Base-by-base conservation (phyloP, 2,329 filamentous ascomycete species). In the Paraphaeosphaeria minitans region DNA sequence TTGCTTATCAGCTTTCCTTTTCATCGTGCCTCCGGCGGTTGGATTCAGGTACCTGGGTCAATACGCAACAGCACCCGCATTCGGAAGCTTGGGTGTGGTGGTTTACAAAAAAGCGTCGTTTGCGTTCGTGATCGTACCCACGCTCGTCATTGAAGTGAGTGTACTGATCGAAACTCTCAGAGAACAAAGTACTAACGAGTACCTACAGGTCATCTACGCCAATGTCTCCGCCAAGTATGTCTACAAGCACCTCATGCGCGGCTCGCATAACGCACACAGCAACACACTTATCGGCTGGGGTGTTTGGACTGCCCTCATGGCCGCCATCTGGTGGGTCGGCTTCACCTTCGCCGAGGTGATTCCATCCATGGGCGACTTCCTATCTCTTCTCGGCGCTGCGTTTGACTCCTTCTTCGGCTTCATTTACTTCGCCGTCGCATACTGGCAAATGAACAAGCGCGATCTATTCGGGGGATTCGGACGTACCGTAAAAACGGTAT, bases 361-460 rank as follows among this genome's bases (percentile, higher is more conserved):
- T 70, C 93, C 93, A 0, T 97, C 97, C 83, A 97, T 97, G 80
- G 89, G 88, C 6, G 92, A 92, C 60, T 80, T 84, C 63, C 76
- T 85, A 16, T 88, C 87, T 5, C 81, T 92, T 60, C 91, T 93
- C 88, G 90, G 88, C n/a, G 92, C 92, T 3, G 84, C 97, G 1
- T 97, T 97, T 72, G 92, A 97, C 78, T 94, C 90, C 53, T 94
- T 93, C 83, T 94, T 94, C 69, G 93, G 93, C 27, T 97, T 97
- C 82, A 96, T 97, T 72, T 97, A 97, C 82, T 97, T 90, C 90
- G 91, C 89, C 13, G 84, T 92, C 1, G 91, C 90, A 0, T 94
- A 92, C 72, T 85, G 93, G 70, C 85, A 89, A 55, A 91, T 94
- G 89, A 83, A 90, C 49, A 80, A 79, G 21, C 88, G 84, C 1